Evolutionary conservation across 495 filamentous ascomycete genomes (phyloP).

Genomic region (Cladorrhinum samala): DNA sequence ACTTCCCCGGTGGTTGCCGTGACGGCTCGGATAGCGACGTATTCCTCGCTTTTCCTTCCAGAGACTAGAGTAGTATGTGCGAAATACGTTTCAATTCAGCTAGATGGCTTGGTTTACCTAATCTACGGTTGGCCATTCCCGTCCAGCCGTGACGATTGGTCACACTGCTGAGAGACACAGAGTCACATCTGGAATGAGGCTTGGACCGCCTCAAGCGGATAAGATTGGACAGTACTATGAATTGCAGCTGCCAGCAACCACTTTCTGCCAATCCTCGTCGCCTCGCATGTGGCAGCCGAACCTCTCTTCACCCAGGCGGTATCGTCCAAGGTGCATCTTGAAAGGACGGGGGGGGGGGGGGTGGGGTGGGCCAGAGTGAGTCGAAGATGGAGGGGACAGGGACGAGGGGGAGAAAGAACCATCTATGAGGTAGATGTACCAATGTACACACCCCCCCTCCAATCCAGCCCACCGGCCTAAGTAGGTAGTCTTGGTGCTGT

Average conservation of each 20-base stretch:
- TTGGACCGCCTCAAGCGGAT: constrained; percentile 11
- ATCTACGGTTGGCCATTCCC: constrained; percentile 3
- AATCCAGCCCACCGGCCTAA: constrained; percentile 9
- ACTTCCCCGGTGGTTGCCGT: not conserved
- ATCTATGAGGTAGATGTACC: not conserved
- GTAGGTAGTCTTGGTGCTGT: constrained; percentile 5
- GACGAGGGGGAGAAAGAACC: too few species aligned
- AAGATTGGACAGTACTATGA: not conserved
- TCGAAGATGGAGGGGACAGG: not conserved
- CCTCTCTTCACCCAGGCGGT: not conserved
- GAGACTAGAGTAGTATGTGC: not conserved
- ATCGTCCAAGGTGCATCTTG: not conserved
- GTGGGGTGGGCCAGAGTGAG: not conserved
- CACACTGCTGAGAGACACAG: not conserved
- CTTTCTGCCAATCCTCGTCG: constrained; percentile 6
- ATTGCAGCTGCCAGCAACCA: constrained; percentile 1
- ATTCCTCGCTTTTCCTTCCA: constrained; percentile 10
- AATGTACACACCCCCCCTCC: constrained; percentile 1
- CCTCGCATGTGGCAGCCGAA: not conserved
- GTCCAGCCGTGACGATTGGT: constrained; percentile 2
- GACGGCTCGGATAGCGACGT: constrained; percentile 7
- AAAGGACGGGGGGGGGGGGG: not conserved
- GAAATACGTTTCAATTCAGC: constrained; percentile 4
- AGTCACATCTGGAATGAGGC: constrained; percentile 19
- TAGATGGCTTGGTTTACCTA: constrained; percentile 8